These are phyloP conservation scores for Borealophlyctis nickersoniae DNA, from an alignment of 192 early-diverging fungal species.

Conservation along the genomic window DNA sequence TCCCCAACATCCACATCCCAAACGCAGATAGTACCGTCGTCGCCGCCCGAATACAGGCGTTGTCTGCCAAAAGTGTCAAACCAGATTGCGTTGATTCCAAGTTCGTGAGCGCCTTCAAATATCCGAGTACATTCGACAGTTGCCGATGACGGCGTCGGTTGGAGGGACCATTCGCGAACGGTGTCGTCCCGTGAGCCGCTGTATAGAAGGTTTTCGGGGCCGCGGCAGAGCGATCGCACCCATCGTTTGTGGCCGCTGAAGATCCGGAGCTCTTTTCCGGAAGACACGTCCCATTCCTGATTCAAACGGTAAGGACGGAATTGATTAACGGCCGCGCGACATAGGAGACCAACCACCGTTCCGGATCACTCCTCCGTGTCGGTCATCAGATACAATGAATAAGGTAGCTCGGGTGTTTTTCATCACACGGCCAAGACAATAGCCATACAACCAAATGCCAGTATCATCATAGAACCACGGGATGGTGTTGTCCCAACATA, in stretches of 20 bases:
- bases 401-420: constrained; percentile 1
- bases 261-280: constrained; percentile 13
- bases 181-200: constrained; percentile 34
- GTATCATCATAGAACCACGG: constrained; percentile 3
- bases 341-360: too few relatives aligned
- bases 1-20: constrained; percentile 10
- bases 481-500: too few relatives aligned
- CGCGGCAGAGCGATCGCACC: constrained; percentile 20
- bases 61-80: constrained; percentile 2
- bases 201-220: constrained; percentile 19
- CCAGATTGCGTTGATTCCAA: constrained; percentile 5
- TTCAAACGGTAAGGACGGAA: neutral
- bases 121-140: constrained; percentile 20
- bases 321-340: too few relatives aligned
- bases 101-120: constrained; percentile 4
- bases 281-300: constrained; percentile 18
- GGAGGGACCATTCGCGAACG: constrained; percentile 26
- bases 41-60: constrained; percentile 18
- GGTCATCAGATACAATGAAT: neutral
- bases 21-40: constrained; percentile 9
- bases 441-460: constrained; percentile 1
- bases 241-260: constrained; percentile 28
- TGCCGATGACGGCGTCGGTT: too few relatives aligned
- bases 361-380: too few relatives aligned
- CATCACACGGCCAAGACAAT: neutral